Evolutionary conservation across 2,329 filamentous ascomycete genomes (phyloP).

Genomic region (Cladophialophora carrionii): DNA sequence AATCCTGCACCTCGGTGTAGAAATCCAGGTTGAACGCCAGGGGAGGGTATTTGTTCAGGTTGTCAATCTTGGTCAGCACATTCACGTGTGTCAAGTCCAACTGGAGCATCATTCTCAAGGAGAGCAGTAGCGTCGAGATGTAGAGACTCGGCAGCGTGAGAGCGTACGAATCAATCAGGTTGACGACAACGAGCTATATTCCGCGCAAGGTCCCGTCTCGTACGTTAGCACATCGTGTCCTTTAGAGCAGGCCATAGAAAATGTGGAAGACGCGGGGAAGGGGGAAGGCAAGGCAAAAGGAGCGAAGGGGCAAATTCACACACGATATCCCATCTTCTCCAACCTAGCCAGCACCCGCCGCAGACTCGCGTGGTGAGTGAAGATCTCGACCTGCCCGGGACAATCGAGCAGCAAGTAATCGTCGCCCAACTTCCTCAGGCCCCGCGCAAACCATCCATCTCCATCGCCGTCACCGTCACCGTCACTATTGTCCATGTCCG

Average conservation of each 20-base stretch:
- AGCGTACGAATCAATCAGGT: slow-evolving; percentile 92
- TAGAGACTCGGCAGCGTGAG: slow-evolving; percentile 92
- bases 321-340: slow-evolving; percentile 89
- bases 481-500: slow-evolving; percentile 79
- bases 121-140: slow-evolving; percentile 89
- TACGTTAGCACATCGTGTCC: slow-evolving; percentile 15
- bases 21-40: slow-evolving; percentile 95
- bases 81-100: slow-evolving; percentile 97
- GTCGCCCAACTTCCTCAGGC: slow-evolving; percentile 76
- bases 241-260: too few species aligned
- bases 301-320: slow-evolving; percentile 53
- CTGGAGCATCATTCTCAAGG: slow-evolving; percentile 94
- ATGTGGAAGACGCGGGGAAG: too few species aligned
- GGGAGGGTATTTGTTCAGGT: slow-evolving; percentile 79
- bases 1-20: slow-evolving; percentile 95
- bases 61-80: slow-evolving; percentile 96
- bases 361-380: slow-evolving; percentile 90
- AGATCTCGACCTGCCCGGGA: slow-evolving; percentile 94
- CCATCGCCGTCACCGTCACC: slow-evolving; percentile 58
- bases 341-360: slow-evolving; percentile 89
- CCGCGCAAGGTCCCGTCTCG: too few species aligned
- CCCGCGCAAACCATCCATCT: slow-evolving; percentile 83
- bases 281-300: neutral
- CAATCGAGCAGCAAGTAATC: slow-evolving; percentile 97
- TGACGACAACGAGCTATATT: slow-evolving; percentile 80